A percentile compares a stretch with the other conserved stretches of the same genome.
Evolutionary conservation across 306 rosid genomes (phyloP).

Genomic region (Geum urbanum): DNA sequence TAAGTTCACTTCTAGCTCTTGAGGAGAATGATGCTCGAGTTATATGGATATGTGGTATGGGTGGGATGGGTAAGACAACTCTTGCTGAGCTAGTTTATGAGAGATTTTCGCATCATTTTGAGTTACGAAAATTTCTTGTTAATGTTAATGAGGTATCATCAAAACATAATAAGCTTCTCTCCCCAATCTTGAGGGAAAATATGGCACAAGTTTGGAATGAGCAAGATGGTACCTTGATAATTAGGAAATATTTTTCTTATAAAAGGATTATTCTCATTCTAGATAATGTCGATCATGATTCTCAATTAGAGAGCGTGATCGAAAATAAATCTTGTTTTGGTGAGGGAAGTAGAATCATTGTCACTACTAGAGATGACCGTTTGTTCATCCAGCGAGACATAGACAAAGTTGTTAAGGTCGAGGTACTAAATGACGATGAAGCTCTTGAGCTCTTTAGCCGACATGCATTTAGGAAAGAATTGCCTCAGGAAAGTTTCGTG

Average conservation of each 20-base stretch:
- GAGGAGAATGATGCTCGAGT: neutral
- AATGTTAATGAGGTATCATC: neutral
- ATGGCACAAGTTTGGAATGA: neutral
- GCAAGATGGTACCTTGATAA: slow-evolving; percentile 10
- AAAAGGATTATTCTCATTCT: slow-evolving; percentile 3
- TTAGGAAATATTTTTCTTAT: slow-evolving; percentile 14
- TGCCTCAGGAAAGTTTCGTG: neutral
- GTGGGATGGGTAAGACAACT: neutral
- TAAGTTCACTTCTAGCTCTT: neutral
- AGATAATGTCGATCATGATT: slow-evolving; percentile 29
- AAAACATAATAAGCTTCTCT: slow-evolving; percentile 17
- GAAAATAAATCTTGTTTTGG: slow-evolving; percentile 9
- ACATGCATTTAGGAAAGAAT: neutral
- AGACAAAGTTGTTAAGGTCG: neutral
- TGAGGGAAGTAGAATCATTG: slow-evolving; percentile 30
- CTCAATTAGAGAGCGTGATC: slow-evolving; percentile 26
- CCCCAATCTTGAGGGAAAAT: slow-evolving; percentile 7
- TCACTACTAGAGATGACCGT: slow-evolving; percentile 30
- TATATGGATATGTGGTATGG: neutral
- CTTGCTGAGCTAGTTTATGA: neutral
- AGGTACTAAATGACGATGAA: neutral
- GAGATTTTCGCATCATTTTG: neutral
- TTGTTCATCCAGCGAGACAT: neutral
- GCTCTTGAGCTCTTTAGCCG: slow-evolving; percentile 15
- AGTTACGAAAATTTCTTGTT: neutral